These are phyloP conservation scores for Moesziomyces sp. DNA, from an alignment of 1,284 basidiomycete genomes.

Conservation along the genomic window DNA sequence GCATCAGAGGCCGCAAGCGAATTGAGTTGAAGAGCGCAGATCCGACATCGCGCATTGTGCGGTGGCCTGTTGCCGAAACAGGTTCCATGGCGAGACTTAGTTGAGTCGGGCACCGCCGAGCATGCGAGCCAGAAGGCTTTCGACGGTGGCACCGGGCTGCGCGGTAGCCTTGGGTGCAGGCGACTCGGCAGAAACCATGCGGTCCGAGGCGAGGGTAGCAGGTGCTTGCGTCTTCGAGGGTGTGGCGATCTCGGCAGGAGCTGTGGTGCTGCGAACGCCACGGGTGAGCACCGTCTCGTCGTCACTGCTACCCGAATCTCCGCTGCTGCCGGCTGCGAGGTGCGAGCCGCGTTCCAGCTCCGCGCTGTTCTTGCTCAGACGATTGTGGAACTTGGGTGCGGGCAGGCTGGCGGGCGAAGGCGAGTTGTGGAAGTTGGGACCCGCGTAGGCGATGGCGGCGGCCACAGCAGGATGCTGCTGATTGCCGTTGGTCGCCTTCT, in stretches of 20 bases:
- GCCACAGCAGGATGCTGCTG: slow-evolving; percentile 40
- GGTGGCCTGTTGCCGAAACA: no score
- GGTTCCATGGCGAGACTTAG: not conserved
- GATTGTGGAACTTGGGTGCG: slow-evolving; percentile 54
- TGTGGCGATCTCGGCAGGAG: slow-evolving; percentile 43
- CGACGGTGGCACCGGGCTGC: slow-evolving; percentile 50
- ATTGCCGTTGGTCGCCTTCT: slow-evolving; percentile 30
- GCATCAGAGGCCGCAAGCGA: not conserved
- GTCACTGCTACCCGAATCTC: slow-evolving; percentile 37
- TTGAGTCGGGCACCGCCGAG: slow-evolving; percentile 40
- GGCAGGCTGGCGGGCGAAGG: slow-evolving; percentile 61
- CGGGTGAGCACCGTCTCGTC: slow-evolving; percentile 38
- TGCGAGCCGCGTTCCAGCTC: slow-evolving; percentile 30
- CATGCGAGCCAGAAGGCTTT: slow-evolving; percentile 56
- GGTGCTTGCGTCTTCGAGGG: slow-evolving; percentile 33
- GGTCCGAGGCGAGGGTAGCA: slow-evolving; percentile 10
- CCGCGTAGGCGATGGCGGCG: slow-evolving; percentile 55
- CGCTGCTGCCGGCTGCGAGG: slow-evolving; percentile 33
- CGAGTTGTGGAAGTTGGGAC: slow-evolving; percentile 64
- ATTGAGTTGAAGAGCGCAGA: not conserved
- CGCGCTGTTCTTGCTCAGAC: slow-evolving; percentile 39
- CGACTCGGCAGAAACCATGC: slow-evolving; percentile 20
- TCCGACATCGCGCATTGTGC: not conserved
- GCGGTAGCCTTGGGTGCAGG: slow-evolving; percentile 29
- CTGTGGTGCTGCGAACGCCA: slow-evolving; percentile 44